Base-by-base conservation (phyloP, 768 basidiomycete genomes). In the Austroboletus festivus region DNA sequence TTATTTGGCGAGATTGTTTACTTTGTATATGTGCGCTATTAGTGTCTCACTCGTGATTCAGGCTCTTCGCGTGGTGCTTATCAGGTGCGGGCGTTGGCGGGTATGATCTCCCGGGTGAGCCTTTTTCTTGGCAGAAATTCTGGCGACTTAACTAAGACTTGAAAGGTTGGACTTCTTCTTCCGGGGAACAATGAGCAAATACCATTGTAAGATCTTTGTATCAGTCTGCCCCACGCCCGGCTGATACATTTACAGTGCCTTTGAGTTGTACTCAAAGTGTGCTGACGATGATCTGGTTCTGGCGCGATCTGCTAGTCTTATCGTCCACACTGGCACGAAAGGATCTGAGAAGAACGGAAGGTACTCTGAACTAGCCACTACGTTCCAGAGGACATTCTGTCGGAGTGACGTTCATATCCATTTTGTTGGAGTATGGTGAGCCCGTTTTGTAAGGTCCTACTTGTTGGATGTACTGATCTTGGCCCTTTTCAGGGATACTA, bases 61-160 rank as follows among this genome's bases (percentile, higher is more conserved):
- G 74, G 74, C 4, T 76, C 72, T 52, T 76, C 76, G 2, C 72
- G 76, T n/a, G 75, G 74, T 5, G 76, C 73, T 15, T 77, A 74
- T 50, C 75, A 75, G 55, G 72, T 68, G 4, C 68, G 75, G 22
- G 68, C 62, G 1, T 42, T 76, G 34, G 71, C 75, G 3, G 75
- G 62, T 19, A 76, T 76, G 75, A 73, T 76, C 18, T 48, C 69
- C n/a, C 63, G 48, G 45, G 76, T 71, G 42, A 43, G 59, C 3
- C n/a, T 40, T 18, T 19, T 44, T 33, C n/a, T 3, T n/a, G n/a
- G n/a, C n/a, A n/a, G 10, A 12, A 6, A 19, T 2, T 0, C 10
- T 20, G 4, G 1, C 5, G 10, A 20, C 5, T 11, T 1, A 5
- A 5, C 31, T 15, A n/a, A 23, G 35, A 23, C 21, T 8, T 13